phyloP scores from a whole-genome alignment of 257 asterid genomes.

The Agastache rugosa region DNA sequence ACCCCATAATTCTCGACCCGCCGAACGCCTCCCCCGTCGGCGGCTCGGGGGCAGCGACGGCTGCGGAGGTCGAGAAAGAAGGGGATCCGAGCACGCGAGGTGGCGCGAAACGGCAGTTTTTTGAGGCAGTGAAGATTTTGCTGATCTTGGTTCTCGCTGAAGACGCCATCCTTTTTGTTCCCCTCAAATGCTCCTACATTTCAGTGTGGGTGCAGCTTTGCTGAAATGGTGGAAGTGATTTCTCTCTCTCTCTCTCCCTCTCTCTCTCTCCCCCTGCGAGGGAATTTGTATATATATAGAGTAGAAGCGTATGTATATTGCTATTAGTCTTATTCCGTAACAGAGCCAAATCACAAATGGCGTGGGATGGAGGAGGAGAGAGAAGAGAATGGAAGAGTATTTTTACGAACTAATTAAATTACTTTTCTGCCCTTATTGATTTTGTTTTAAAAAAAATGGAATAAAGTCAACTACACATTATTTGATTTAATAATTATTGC shows the following conservation, averaged over 20 bases:
- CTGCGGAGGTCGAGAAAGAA: slow-evolving; percentile 52
- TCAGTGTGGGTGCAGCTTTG: background rate
- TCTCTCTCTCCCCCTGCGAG: slow-evolving; percentile 13
- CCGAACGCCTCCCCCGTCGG: slow-evolving; percentile 39
- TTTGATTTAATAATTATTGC: background rate
- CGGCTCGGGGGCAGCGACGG: slow-evolving; percentile 34
- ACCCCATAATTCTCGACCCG: slow-evolving; percentile 52
- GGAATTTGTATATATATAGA: background rate
- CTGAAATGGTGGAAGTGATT: slow-evolving; percentile 14
- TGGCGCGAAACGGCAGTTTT: slow-evolving; percentile 30
- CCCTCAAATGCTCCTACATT: slow-evolving; percentile 33
- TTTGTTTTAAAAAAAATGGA: background rate
- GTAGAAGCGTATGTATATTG: background rate
- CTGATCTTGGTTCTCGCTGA: slow-evolving; percentile 41
- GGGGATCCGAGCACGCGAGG: slow-evolving; percentile 38
- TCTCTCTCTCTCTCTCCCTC: slow-evolving; percentile 16
- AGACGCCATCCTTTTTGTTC: slow-evolving; percentile 43
- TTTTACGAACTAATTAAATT: background rate
- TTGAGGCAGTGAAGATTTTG: slow-evolving; percentile 36
- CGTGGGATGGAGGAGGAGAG: background rate
- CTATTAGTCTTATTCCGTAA: too few relatives aligned
- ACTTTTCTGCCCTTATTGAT: background rate
- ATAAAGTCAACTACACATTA: background rate
- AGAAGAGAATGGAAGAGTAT: background rate
- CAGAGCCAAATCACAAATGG: background rate